Evolutionary conservation across 768 basidiomycete species (phyloP).

Genomic region (Cystobasidium onofrii): DNA sequence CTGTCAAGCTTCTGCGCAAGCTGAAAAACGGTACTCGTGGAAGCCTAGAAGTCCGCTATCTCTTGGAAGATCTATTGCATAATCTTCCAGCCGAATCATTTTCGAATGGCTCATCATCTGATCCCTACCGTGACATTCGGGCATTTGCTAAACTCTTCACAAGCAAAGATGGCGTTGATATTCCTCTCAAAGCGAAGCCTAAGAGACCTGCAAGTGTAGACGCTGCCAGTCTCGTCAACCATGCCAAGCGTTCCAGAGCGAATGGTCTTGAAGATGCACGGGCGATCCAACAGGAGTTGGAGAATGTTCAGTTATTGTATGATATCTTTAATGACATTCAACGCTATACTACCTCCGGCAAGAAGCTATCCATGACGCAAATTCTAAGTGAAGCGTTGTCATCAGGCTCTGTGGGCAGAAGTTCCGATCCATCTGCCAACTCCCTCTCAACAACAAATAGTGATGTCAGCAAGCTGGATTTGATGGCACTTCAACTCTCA

Average conservation of each 20-base stretch:
- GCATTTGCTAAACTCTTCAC: background rate
- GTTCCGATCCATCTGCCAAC: background rate
- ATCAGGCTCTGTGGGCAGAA: background rate
- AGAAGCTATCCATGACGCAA: background rate
- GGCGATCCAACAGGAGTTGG: background rate
- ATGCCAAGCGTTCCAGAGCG: background rate
- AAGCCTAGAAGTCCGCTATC: constrained; percentile 3
- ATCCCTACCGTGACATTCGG: background rate
- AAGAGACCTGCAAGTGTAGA: background rate
- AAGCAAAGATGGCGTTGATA: background rate
- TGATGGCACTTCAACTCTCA: background rate
- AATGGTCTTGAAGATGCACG: background rate
- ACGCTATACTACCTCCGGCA: background rate
- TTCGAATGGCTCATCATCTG: background rate
- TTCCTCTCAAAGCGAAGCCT: background rate
- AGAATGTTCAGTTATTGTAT: background rate
- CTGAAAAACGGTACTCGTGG: constrained; percentile 12
- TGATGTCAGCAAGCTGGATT: background rate
- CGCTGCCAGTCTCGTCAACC: background rate
- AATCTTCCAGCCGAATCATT: background rate
- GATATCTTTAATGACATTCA: background rate
- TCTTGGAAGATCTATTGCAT: constrained; percentile 11
- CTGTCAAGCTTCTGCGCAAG: background rate
- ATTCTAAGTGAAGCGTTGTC: background rate
- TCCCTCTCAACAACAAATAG: too few species aligned